phyloP scores from a whole-genome alignment of 768 basidiomycete genomes.

The Thelephora ganbajun region DNA sequence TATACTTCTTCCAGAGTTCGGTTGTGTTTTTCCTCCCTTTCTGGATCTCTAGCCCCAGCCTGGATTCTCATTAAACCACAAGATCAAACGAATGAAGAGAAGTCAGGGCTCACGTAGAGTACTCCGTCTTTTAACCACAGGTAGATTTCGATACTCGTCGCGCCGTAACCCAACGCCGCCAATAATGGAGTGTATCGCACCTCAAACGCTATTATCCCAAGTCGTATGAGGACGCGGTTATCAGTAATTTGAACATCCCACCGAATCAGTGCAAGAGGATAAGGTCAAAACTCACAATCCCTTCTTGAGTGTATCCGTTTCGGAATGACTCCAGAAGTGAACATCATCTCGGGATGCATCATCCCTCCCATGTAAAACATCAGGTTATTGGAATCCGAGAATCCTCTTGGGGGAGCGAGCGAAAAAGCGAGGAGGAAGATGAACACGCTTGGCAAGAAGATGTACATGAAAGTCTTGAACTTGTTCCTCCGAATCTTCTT shows the following conservation, averaged over 20 bases:
- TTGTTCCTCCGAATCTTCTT: background rate
- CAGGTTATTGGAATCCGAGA: background rate
- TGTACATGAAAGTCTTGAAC: background rate
- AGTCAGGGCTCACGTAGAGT: background rate
- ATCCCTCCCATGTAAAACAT: background rate
- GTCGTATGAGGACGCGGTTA: too few relatives aligned
- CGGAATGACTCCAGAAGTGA: background rate
- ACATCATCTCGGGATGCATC: background rate
- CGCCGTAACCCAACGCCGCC: slow-evolving; percentile 2
- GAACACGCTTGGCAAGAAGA: background rate
- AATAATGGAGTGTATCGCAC: slow-evolving; percentile 2
- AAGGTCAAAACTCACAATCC: background rate
- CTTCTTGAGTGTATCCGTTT: background rate
- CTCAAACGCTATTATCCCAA: background rate
- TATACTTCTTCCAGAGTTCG: background rate
- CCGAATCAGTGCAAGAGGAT: too few relatives aligned
- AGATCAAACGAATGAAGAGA: background rate
- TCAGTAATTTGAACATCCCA: too few relatives aligned
- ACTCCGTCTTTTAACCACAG: slow-evolving; percentile 3
- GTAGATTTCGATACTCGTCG: slow-evolving; percentile 2
- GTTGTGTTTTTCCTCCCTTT: background rate
- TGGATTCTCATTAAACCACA: background rate
- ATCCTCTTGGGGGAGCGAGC: background rate
- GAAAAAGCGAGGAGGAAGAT: background rate
- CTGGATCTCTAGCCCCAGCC: background rate